A percentile compares a stretch with the other conserved stretches of the same genome.
phyloP scores from a whole-genome alignment of 345 rosid species.

The Eucalyptus sp. region DNA sequence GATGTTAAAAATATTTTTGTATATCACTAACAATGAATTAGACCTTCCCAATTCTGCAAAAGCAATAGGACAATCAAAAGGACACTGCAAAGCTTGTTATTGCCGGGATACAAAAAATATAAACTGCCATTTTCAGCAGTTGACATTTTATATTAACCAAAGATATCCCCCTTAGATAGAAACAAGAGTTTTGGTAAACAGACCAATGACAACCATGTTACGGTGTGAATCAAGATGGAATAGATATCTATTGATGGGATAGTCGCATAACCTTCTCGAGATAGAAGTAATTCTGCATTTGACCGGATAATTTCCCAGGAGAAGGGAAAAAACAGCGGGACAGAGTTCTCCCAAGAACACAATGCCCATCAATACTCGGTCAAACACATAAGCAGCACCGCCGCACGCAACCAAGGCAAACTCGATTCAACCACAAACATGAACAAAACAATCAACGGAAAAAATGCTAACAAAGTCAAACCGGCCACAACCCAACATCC shows the following conservation, averaged over 20 bases:
- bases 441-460: not conserved
- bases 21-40: not conserved
- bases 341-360: not conserved
- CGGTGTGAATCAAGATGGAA: not conserved
- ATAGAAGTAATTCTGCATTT: not conserved
- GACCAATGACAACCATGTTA: not conserved
- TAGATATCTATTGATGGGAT: not conserved
- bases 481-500: not conserved
- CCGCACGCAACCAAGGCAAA: not conserved
- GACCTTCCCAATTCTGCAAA: not conserved
- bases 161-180: not conserved
- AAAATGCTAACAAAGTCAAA: not conserved
- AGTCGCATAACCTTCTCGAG: not conserved
- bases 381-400: not conserved
- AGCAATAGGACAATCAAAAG: not conserved
- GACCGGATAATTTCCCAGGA: not conserved
- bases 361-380: not conserved
- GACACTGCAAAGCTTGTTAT: not conserved
- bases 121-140: not conserved
- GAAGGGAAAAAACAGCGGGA: not conserved
- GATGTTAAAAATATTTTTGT: not conserved
- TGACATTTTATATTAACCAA: not conserved
- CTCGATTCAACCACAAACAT: not conserved
- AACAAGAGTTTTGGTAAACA: not conserved
- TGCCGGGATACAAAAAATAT: not conserved